Base-by-base conservation (phyloP, 164 flowering plant species). In the Nelumbo lutea region DNA sequence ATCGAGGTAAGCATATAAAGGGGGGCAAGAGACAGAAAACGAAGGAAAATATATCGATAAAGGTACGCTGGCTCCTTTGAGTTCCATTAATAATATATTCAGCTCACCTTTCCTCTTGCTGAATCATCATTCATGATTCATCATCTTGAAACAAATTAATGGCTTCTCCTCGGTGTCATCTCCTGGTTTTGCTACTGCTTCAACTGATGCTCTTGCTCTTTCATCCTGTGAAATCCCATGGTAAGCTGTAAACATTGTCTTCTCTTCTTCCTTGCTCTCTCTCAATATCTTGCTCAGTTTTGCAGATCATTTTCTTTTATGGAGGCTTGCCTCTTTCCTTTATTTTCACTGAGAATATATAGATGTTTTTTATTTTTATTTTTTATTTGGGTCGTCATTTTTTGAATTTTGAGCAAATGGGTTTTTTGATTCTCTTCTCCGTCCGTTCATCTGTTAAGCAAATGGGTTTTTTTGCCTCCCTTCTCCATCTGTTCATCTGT, bases 181-280 rank as follows among this genome's bases (percentile, higher is more conserved):
- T 77, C 67, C 73, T 79, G 66, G 59, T 77, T 69, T 67, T 69
- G 10, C n/a, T 78, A 68, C 61, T 80, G 53, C 72, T 82, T 56
- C 62, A 65, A 9, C 65, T 66, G 59, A 65, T 80, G 58, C 68
- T 83, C 69, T 64, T 76, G 48, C 62, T 77, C 46, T 69, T 70
- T 59, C 62, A 46, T 59, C 63, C 61, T 5, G 84, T 79, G 42
- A 67, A 70, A 61, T 77, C 83, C 59, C 83, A 70, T 56, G 76
- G 85, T 85, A 80, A 70, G 14, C 40, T 0, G 6, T 52, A 27
- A 27, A 0, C 27, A 27, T 27, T 27, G 27, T 14, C 11, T 6
- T 43, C 10, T 1, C 9, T 4, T 65, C 64, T 48, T 15, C 13
- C 11, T 52, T 10, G 60, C 42, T 59, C 8, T 59, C 4, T 43